Percentiles rank a stretch among this genome's conserved stretches.
These are phyloP conservation scores for Pseudopyrenochaeta lycopersici DNA, from an alignment of 2,329 filamentous ascomycete species.

Conservation along the genomic window DNA sequence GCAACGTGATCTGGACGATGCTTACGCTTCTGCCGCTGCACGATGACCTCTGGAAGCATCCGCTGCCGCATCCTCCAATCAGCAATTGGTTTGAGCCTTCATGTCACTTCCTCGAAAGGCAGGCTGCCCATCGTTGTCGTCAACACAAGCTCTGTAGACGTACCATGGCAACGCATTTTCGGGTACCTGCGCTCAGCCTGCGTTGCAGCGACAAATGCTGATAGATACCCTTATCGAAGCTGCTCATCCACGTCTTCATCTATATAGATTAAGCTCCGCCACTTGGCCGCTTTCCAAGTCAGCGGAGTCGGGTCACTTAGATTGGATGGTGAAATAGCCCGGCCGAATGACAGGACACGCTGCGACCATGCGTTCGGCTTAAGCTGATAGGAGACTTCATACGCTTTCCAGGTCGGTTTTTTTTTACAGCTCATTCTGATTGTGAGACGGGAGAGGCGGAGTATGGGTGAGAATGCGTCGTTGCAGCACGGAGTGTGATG, in stretches of 20 bases:
- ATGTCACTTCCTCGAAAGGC: background rate
- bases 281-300: constrained; percentile 3
- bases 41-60: background rate
- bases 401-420: no score
- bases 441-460: no score
- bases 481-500: no score
- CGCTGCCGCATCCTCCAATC: background rate
- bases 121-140: no score
- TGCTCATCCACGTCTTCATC: constrained; percentile 9
- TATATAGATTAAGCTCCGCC: constrained; percentile 10
- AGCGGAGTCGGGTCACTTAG: background rate
- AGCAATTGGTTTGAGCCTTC: background rate
- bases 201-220: background rate
- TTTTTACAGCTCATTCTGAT: no score
- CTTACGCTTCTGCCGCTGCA: background rate
- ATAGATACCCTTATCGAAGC: constrained; percentile 1
- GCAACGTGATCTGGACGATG: background rate
- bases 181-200: constrained; percentile 8
- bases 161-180: background rate
- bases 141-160: background rate
- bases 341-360: background rate
- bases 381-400: no score
- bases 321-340: background rate
- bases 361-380: background rate
- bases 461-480: no score